A percentile compares a stretch with the other conserved stretches of the same genome.
phyloP scores from a whole-genome alignment of 2,329 filamentous ascomycete species.

The Talaromyces sp. region DNA sequence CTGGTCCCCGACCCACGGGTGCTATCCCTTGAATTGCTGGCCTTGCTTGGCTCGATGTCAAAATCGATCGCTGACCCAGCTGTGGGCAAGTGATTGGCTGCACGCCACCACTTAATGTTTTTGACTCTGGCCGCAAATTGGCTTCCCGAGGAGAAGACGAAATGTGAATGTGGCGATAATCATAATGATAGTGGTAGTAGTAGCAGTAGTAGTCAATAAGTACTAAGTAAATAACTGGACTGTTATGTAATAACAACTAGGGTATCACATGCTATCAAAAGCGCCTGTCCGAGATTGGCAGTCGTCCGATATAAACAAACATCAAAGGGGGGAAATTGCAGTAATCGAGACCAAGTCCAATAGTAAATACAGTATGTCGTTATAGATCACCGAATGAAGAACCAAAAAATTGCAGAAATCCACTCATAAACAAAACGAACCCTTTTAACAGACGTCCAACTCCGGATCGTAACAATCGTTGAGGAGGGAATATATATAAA shows the following conservation, averaged over 20 bases:
- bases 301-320: not conserved
- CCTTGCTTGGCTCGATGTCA: not conserved
- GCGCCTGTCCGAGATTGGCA: not conserved
- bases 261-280: slow-evolving; percentile 1
- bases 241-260: slow-evolving; percentile 1
- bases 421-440: not conserved
- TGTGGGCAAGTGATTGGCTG: not conserved
- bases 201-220: too few relatives aligned
- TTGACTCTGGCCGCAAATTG: not conserved
- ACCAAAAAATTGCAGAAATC: not conserved
- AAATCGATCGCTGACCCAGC: not conserved
- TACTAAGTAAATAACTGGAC: not conserved
- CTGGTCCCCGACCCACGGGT: not conserved
- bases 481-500: not conserved
- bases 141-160: not conserved
- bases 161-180: not conserved
- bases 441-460: not conserved
- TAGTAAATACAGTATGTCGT: slow-evolving; percentile 5
- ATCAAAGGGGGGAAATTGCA: not conserved
- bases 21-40: not conserved
- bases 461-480: not conserved
- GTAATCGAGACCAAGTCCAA: not conserved
- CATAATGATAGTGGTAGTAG: not conserved
- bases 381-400: slow-evolving; percentile 12
- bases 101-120: not conserved